Evolutionary conservation across 129 eudicot species (phyloP).

Genomic region (Chrysanthemum seticuspe): DNA sequence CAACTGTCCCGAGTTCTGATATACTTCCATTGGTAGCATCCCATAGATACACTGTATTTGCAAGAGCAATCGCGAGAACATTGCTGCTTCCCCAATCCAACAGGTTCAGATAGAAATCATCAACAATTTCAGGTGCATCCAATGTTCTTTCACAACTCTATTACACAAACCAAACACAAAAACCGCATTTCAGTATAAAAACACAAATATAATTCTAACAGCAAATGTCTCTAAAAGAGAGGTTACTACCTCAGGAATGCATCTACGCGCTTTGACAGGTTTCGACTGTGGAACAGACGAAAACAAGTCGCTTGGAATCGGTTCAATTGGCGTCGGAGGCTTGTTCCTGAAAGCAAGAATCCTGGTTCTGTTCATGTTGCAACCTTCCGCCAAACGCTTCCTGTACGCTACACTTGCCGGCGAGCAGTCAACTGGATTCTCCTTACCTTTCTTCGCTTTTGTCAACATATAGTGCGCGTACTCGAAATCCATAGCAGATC

Average conservation of each 20-base stretch:
- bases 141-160: conserved; percentile 80
- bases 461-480: conserved; percentile 82
- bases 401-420: conserved; percentile 81
- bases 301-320: conserved; percentile 39
- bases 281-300: conserved; percentile 45
- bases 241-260: conserved; percentile 78
- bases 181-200: neutral
- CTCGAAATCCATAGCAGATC: conserved; percentile 90
- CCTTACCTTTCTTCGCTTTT: conserved; percentile 71
- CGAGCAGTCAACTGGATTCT: conserved; percentile 61
- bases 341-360: conserved; percentile 92
- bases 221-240: neutral
- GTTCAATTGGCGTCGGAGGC: conserved; percentile 63
- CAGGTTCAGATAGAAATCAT: conserved; percentile 75
- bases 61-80: conserved; percentile 81
- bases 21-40: conserved; percentile 66
- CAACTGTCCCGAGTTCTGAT: conserved; percentile 73
- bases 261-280: conserved; percentile 57
- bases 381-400: conserved; percentile 76
- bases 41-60: conserved; percentile 73
- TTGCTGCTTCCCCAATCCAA: conserved; percentile 91
- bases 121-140: conserved; percentile 82
- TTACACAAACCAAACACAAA: conserved; percentile 15
- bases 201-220: neutral
- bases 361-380: conserved; percentile 78